phyloP scores from a whole-genome alignment of 2,329 filamentous ascomycete species.

The Phoma sp. region DNA sequence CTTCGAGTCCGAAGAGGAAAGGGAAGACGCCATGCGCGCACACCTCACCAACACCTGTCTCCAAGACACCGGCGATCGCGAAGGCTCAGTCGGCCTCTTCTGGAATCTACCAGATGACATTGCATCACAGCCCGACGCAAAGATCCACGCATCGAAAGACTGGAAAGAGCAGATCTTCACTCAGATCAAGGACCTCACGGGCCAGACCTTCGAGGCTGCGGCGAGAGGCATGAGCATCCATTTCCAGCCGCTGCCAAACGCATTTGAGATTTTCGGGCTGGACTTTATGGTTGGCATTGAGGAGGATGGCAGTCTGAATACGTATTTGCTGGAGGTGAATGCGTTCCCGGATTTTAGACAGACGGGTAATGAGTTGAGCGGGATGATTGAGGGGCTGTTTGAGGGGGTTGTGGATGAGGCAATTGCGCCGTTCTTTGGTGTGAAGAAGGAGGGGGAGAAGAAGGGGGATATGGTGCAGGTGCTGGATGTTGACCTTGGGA shows the following conservation, averaged over 20 bases:
- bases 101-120: conserved; percentile 66
- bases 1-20: conserved; percentile 22
- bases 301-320: conserved; percentile 56
- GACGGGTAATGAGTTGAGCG: conserved; percentile 78
- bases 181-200: conserved; percentile 77
- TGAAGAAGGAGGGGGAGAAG: conserved; percentile 19
- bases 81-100: conserved; percentile 76
- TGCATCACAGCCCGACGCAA: conserved; percentile 23
- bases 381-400: conserved; percentile 79
- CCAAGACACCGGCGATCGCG: conserved; percentile 65
- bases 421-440: conserved; percentile 72
- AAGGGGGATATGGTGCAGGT: conserved; percentile 50
- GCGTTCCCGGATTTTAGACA: conserved; percentile 96
- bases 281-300: conserved; percentile 76
- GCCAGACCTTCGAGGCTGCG: conserved; percentile 85
- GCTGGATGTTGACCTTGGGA: conserved; percentile 57
- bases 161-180: conserved; percentile 70
- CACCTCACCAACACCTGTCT: conserved; percentile 97
- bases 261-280: conserved; percentile 90
- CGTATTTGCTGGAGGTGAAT: conserved; percentile 90
- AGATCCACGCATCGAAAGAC: background rate
- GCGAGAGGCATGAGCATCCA: conserved; percentile 84
- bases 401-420: conserved; percentile 72
- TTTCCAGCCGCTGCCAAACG: conserved; percentile 88
- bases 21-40: conserved; percentile 63